Conservation (phyloP, 2,329 filamentous ascomycete species). For the Lasiodiplodia citricola region DNA sequence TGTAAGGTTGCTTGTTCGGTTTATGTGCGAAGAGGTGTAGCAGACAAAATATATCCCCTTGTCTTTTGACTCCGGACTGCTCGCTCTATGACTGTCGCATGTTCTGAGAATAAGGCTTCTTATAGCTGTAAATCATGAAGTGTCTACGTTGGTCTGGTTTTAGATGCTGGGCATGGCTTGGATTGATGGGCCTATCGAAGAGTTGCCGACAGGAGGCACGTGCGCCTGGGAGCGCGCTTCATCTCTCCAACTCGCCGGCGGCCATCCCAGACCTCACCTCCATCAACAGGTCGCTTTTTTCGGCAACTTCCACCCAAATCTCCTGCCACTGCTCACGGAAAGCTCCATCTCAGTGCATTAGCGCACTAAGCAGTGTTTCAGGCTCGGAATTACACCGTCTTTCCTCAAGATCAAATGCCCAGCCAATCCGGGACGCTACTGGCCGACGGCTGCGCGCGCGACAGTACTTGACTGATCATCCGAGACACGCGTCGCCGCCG, state of each 20-base stretch:
- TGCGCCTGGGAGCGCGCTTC: constrained; percentile 1
- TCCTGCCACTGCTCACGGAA: background rate
- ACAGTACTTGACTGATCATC: constrained; percentile 6
- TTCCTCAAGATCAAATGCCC: background rate
- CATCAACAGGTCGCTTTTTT: background rate
- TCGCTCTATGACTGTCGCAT: background rate
- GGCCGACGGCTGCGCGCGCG: constrained; percentile 22
- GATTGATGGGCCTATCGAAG: background rate
- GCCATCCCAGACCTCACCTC: background rate
- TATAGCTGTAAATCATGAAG: too few species aligned
- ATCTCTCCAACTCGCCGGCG: background rate
- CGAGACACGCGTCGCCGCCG: background rate
- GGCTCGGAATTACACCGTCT: background rate
- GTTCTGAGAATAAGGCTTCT: too few species aligned
- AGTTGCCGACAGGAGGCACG: constrained; percentile 5
- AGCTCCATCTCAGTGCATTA: background rate
- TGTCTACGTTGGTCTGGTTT: too few species aligned
- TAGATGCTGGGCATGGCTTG: too few species aligned
- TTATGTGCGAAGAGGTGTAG: background rate
- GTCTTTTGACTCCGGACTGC: background rate
- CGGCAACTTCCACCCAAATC: background rate
- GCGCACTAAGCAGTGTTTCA: background rate
- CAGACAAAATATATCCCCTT: background rate
- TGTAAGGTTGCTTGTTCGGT: background rate
- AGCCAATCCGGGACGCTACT: background rate